A percentile compares a stretch with the other conserved stretches of the same genome.
Evolutionary conservation across 2,329 filamentous ascomycete genomes (phyloP).

Genomic region (Diaporthe vaccinii): DNA sequence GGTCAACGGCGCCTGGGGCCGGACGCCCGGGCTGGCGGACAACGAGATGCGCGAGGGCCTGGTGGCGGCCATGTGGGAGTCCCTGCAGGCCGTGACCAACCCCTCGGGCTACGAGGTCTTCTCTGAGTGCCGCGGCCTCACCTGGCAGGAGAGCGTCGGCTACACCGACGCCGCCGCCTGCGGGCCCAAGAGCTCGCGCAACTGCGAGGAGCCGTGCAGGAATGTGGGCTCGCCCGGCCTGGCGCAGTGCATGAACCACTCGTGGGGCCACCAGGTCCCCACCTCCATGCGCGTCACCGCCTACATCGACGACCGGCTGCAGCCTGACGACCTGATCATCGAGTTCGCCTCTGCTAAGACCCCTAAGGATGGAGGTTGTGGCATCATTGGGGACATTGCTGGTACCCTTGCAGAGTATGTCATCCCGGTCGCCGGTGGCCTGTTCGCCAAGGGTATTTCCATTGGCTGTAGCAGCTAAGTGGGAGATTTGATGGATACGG

Average conservation of each 20-base stretch:
- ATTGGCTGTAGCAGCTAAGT: slow-evolving; percentile 22
- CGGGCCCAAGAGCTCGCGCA: neutral
- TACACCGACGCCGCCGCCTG: slow-evolving; percentile 18
- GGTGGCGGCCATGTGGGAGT: slow-evolving; percentile 41
- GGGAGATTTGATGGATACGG: no score
- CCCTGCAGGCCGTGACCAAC: slow-evolving; percentile 32
- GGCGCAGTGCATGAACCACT: slow-evolving; percentile 40
- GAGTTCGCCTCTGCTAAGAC: slow-evolving; percentile 36
- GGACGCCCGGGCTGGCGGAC: slow-evolving; percentile 30
- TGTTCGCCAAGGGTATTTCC: slow-evolving; percentile 21
- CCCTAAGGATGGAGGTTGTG: slow-evolving; percentile 32
- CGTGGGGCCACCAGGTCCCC: slow-evolving; percentile 41
- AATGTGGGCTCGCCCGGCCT: neutral
- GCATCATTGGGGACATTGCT: slow-evolving; percentile 12
- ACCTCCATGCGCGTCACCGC: slow-evolving; percentile 40
- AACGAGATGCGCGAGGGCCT: slow-evolving; percentile 43
- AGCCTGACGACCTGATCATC: slow-evolving; percentile 41
- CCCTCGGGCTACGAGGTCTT: slow-evolving; percentile 40
- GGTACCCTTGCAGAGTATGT: neutral
- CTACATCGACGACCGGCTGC: slow-evolving; percentile 41
- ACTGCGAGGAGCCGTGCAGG: slow-evolving; percentile 1
- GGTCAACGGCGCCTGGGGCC: slow-evolving; percentile 42
- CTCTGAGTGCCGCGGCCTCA: slow-evolving; percentile 39
- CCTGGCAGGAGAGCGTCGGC: slow-evolving; percentile 38
- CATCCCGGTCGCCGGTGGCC: slow-evolving; percentile 11